Conservation (phyloP, 169 alveolate species). For the Plasmodium cynomolgi region DNA sequence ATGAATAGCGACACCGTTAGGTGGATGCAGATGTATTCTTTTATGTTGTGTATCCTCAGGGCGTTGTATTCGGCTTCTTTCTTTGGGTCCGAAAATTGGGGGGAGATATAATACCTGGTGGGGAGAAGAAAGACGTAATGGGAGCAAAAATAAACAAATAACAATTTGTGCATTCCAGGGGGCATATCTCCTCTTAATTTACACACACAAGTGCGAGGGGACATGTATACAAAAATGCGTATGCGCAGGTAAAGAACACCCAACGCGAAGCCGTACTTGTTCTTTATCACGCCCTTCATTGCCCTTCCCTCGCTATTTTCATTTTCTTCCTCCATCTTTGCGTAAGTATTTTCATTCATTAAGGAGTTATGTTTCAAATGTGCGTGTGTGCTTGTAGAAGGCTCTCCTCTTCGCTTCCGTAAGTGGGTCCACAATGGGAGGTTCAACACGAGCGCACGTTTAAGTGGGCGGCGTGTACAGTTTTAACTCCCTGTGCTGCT, state of each 20-base stretch:
- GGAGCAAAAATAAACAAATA: background rate
- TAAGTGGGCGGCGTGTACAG: background rate
- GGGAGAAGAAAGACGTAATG: background rate
- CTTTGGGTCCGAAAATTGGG: conserved; percentile 42
- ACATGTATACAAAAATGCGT: background rate
- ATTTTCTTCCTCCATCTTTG: conserved; percentile 55
- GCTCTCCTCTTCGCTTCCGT: background rate
- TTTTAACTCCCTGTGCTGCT: background rate
- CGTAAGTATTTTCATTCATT: conserved; percentile 37
- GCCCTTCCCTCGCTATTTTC: conserved; percentile 13
- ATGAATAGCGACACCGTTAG: conserved; percentile 36
- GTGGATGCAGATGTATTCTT: conserved; percentile 66
- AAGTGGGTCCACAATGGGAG: background rate
- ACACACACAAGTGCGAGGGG: background rate
- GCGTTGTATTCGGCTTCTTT: conserved; percentile 54
- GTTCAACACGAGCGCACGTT: background rate
- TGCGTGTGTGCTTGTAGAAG: background rate
- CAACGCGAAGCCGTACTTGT: conserved; percentile 5
- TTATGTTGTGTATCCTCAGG: conserved; percentile 33
- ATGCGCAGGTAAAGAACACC: background rate
- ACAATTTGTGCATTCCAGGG: background rate
- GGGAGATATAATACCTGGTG: conserved; percentile 33
- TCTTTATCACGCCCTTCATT: conserved; percentile 33
- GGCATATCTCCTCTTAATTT: background rate
- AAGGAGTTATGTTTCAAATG: background rate